Evolutionary conservation across 257 asterid species (phyloP), one percentile per base, ranked within the genome.

Genomic region (Rauvolfia tetraphylla): DNA sequence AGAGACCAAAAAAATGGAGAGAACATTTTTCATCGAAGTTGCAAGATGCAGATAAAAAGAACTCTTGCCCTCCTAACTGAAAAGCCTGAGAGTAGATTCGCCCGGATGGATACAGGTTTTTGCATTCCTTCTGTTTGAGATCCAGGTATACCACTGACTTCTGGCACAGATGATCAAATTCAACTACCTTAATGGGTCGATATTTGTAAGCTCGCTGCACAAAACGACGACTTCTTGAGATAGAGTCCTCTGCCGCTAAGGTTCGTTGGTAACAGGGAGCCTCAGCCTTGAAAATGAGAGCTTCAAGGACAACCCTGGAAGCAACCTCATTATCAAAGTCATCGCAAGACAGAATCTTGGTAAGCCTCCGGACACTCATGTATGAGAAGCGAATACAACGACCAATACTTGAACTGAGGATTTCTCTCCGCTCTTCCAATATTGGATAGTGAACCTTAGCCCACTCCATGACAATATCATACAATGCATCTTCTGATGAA

Each of bases 401-500:
- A 27, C 74, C 74, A 44, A 70, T 41, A 29, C 27, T 7, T 44
- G 59, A 25, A 44, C 42, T 44, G 74, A 70, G 74, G 74, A 70
- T 46, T 29, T 70, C 38, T 15, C 41, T 70, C 41, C 59, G 39
- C 59, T 70, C 59, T 46, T 70, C 74, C 61, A 12, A 3, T 46
- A 27, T 46, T 0, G 74, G 59, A 46, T 70, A 70, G 39, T 70
- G 74, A 51, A 15, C 0, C 34, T 46, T 29, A 25, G 74, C 74
- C 59, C 74, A 70, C 25, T 70, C 74, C 74, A 70, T 27, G 36
- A 70, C 74, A 41, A 70, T 29, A 46, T 70, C 74, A 27, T 44
- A 70, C n/a, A 70, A 20, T 70, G 41, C 74, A 46, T 70, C 74
- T 46, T 70, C 74, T n/a, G 61, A 70, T 70, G 74, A 48, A 48